A percentile compares a stretch with the other conserved stretches of the same genome.
Conservation (phyloP, 148 eudicot species). For the Cornus suecica region DNA sequence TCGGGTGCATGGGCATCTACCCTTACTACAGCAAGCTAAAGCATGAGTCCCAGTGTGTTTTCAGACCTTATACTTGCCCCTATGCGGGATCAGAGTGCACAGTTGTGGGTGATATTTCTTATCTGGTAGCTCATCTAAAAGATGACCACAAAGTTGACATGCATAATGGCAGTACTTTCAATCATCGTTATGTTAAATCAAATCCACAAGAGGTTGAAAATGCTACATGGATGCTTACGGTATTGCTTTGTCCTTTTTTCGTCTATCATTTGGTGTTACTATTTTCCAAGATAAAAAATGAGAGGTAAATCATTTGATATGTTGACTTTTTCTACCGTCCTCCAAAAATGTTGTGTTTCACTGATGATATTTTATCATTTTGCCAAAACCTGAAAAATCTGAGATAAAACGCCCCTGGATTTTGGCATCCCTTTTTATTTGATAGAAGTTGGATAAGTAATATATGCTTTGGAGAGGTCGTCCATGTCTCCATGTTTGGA, state of each 20-base stretch:
- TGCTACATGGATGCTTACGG: slow-evolving; percentile 99
- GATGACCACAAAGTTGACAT: slow-evolving; percentile 93
- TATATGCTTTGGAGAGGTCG: neutral
- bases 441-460: neutral
- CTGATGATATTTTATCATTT: neutral
- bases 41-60: slow-evolving; percentile 72
- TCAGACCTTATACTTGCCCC: slow-evolving; percentile 87
- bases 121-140: slow-evolving; percentile 72
- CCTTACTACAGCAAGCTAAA: slow-evolving; percentile 91
- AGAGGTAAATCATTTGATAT: too few relatives aligned
- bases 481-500: neutral
- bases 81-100: slow-evolving; percentile 94
- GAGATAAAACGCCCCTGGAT: too few relatives aligned
- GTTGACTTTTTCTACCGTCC: too few relatives aligned
- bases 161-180: slow-evolving; percentile 90
- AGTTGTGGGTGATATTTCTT: slow-evolving; percentile 68
- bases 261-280: neutral
- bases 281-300: too few relatives aligned
- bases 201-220: slow-evolving; percentile 90
- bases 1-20: slow-evolving; percentile 73
- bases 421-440: too few relatives aligned
- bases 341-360: too few relatives aligned
- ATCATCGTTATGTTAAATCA: slow-evolving; percentile 90
- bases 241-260: slow-evolving; percentile 23
- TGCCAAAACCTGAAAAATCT: neutral